These are phyloP conservation scores for Stephania japonica DNA, from an alignment of 164 flowering plant genomes.

Conservation along the genomic window DNA sequence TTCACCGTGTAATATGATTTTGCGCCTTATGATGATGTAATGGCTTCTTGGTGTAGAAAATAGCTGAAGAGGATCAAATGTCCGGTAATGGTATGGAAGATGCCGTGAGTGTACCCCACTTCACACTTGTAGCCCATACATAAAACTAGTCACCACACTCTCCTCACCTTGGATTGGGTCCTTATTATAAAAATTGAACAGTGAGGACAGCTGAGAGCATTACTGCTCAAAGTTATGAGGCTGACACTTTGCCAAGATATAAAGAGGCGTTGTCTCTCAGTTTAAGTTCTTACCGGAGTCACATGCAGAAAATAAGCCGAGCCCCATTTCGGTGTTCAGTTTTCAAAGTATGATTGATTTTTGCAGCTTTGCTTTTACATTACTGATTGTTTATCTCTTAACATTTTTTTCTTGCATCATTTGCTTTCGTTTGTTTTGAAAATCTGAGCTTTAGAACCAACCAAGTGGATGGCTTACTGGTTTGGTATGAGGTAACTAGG, in stretches of 20 bases:
- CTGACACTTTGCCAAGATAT: conserved; percentile 28
- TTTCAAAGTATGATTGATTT: conserved; percentile 18
- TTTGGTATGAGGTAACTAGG: too few species aligned
- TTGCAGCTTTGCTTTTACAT: not conserved
- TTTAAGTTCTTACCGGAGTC: conserved; percentile 19
- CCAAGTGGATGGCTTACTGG: too few species aligned
- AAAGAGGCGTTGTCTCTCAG: conserved; percentile 27
- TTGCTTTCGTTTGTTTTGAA: not conserved
- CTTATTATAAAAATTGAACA: too few species aligned
- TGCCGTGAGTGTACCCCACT: too few species aligned
- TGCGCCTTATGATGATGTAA: not conserved
- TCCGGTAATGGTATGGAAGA: conserved; percentile 1
- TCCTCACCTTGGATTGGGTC: too few species aligned
- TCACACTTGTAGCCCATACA: too few species aligned
- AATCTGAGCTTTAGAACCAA: not conserved
- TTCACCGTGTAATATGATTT: not conserved
- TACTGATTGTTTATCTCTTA: not conserved
- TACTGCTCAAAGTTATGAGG: conserved; percentile 30
- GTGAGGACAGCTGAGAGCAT: conserved; percentile 8
- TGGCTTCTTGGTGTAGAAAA: conserved; percentile 12
- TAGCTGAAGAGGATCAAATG: conserved; percentile 16
- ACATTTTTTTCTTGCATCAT: not conserved
- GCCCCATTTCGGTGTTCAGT: conserved; percentile 12
- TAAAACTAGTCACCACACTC: too few species aligned
- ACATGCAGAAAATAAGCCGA: conserved; percentile 20